phyloP scores from a whole-genome alignment of 208 protist species.

The Lotmaria passim region DNA sequence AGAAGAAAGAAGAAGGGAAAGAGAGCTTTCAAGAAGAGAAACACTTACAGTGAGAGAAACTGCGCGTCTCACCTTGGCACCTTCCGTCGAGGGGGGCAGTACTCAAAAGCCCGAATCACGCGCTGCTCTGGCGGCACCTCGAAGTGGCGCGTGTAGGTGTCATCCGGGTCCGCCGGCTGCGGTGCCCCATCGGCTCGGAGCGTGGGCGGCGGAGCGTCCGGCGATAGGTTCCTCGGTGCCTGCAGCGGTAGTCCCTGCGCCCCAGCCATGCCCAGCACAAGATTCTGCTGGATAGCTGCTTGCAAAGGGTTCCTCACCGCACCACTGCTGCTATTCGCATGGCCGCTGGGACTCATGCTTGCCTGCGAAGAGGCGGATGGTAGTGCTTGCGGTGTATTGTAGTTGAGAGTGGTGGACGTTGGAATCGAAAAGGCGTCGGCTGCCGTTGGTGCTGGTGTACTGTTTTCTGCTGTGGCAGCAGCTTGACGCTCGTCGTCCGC shows the following conservation, averaged over 20 bases:
- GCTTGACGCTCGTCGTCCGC: constrained; percentile 1
- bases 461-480: not conserved
- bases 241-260: not conserved
- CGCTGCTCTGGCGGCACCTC: constrained; percentile 44
- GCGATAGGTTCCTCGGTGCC: not conserved
- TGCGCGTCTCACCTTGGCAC: constrained; percentile 12
- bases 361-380: not conserved
- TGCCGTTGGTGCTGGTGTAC: not conserved
- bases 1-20: constrained; percentile 5
- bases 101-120: constrained; percentile 66
- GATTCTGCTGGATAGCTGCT: not conserved
- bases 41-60: too few relatives aligned
- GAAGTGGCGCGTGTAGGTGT: constrained; percentile 46
- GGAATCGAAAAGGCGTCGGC: not conserved
- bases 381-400: not conserved
- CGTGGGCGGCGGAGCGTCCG: not conserved
- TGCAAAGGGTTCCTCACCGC: not conserved
- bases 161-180: constrained; percentile 19
- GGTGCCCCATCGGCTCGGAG: not conserved
- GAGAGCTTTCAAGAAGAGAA: too few relatives aligned
- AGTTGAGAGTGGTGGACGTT: constrained; percentile 6
- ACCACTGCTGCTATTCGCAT: not conserved
- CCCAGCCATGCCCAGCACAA: not conserved
- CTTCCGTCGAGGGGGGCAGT: constrained; percentile 46
- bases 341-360: too few relatives aligned